Conservation (phyloP, 176 grass and related monocot species). For the Oryza coarctata region DNA sequence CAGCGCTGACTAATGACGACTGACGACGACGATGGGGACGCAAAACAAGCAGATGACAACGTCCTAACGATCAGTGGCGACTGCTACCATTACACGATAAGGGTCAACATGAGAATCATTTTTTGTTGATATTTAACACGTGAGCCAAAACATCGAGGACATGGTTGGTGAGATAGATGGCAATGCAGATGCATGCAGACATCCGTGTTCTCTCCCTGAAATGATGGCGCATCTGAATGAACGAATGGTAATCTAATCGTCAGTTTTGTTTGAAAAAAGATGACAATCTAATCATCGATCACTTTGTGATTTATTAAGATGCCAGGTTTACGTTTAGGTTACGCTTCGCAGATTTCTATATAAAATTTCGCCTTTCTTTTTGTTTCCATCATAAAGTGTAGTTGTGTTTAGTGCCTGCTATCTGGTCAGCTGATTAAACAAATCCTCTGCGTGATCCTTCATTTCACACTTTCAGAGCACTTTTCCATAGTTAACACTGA, state of each 20-base stretch:
- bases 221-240: neutral
- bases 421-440: neutral
- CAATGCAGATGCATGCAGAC: neutral
- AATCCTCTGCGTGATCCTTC: neutral
- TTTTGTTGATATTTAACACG: conserved; percentile 21
- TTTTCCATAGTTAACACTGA: neutral
- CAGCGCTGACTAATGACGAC: too few species aligned
- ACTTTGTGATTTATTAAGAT: neutral
- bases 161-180: neutral
- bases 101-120: neutral
- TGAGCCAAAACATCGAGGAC: neutral
- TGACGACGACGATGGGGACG: neutral
- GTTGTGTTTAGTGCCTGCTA: neutral
- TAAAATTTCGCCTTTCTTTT: neutral
- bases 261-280: neutral
- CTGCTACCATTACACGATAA: neutral
- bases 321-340: neutral
- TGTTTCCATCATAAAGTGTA: neutral
- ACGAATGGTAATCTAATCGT: neutral
- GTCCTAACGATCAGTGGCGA: neutral
- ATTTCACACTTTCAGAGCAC: neutral
- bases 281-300: neutral
- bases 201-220: neutral
- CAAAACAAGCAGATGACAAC: neutral
- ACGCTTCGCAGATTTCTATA: neutral